These are phyloP conservation scores for Eimeria necatrix DNA, from an alignment of 169 alveolate genomes.

Conservation along the genomic window DNA sequence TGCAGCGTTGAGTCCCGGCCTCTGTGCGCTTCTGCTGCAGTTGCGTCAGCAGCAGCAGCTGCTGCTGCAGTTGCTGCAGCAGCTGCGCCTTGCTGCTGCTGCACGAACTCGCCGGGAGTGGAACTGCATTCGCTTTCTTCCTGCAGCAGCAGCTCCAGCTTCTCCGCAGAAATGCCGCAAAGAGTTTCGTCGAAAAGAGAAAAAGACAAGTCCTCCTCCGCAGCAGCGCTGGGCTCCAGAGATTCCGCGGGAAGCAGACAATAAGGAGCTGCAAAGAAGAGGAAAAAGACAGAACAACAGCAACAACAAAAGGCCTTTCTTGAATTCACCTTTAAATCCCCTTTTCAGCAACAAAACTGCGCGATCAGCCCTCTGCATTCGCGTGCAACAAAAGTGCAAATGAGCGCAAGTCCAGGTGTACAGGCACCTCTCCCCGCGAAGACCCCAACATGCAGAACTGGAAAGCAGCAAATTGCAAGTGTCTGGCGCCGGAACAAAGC, in stretches of 20 bases:
- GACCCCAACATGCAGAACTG: no score
- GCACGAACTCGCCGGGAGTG: no score
- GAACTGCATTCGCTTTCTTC: neutral
- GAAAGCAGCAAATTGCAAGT: no score
- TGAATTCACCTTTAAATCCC: neutral
- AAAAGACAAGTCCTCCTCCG: neutral
- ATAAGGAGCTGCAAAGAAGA: neutral
- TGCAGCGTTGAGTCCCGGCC: no score
- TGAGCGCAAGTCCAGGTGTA: no score
- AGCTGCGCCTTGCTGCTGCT: neutral
- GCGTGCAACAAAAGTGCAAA: no score
- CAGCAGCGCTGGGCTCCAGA: neutral
- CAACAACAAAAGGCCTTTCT: neutral
- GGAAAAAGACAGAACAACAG: neutral
- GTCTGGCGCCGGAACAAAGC: no score
- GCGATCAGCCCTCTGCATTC: no score
- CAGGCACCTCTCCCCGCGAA: neutral
- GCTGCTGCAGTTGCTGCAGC: neutral
- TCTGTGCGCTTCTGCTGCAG: no score
- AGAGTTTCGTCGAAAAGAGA: no score
- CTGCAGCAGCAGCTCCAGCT: conserved; percentile 24
- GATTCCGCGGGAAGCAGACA: neutral
- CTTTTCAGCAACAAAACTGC: neutral
- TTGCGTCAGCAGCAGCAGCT: neutral
- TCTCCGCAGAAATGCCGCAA: no score